phyloP scores from a whole-genome alignment of 2,329 filamentous ascomycete genomes.

The Claviceps paspali region DNA sequence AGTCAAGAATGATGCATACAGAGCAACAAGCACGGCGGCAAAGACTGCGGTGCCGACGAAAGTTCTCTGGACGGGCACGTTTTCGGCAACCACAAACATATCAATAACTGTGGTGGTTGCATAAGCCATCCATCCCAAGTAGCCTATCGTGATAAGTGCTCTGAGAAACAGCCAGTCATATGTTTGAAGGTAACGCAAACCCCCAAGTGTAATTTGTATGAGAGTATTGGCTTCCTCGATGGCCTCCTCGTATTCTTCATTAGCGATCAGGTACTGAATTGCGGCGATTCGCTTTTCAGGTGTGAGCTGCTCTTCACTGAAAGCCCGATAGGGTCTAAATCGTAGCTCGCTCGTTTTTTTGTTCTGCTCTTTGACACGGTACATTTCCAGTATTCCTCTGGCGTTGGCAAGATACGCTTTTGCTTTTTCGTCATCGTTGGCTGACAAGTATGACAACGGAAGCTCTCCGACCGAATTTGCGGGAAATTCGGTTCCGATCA shows the following conservation, averaged over 20 bases:
- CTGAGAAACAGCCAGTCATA: constrained; percentile 97
- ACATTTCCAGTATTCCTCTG: constrained; percentile 84
- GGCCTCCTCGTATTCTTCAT: constrained; percentile 54
- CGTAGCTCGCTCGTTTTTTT: constrained; percentile 63
- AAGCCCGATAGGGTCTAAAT: constrained; percentile 59
- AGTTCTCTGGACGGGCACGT: constrained; percentile 48
- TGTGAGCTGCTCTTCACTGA: constrained; percentile 48
- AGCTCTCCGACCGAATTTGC: constrained; percentile 94
- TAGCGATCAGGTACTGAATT: constrained; percentile 53
- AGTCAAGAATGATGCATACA: constrained; percentile 67
- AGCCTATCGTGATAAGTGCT: constrained; percentile 75
- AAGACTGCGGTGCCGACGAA: constrained; percentile 48
- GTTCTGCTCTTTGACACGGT: constrained; percentile 76
- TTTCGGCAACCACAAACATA: constrained; percentile 11
- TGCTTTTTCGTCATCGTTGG: constrained; percentile 60
- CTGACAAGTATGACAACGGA: constrained; percentile 67
- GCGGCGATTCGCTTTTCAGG: constrained; percentile 50
- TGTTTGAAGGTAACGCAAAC: constrained; percentile 85
- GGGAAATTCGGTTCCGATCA: constrained; percentile 76
- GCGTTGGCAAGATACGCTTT: constrained; percentile 74
- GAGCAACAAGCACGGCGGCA: constrained; percentile 54
- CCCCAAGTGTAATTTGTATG: constrained; percentile 62
- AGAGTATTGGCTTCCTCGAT: constrained; percentile 66
- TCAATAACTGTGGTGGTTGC: constrained; percentile 80
- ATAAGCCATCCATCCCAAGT: constrained; percentile 91